Evolutionary conservation across 2,329 filamentous ascomycete species (phyloP).

Genomic region (Cryphonectria nitschkei): DNA sequence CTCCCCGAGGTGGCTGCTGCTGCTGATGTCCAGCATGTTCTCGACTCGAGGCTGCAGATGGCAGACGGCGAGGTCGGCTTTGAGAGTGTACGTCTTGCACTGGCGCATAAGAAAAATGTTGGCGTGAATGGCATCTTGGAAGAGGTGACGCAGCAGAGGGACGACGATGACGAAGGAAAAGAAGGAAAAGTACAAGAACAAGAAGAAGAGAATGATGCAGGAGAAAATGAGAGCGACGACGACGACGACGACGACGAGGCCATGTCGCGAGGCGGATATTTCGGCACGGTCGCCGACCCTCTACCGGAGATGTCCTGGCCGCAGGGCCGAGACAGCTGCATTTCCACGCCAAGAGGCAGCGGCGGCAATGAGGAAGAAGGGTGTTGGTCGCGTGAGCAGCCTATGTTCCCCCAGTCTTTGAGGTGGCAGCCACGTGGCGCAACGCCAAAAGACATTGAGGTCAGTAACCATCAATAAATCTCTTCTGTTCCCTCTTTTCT

Average conservation of each 20-base stretch:
- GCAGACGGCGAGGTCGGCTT: neutral
- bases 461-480: neutral
- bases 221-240: no score
- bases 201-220: neutral
- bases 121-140: neutral
- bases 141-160: neutral
- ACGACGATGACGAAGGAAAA: neutral
- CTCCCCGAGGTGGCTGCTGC: constrained; percentile 7
- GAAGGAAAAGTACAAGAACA: no score
- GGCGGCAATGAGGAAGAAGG: neutral
- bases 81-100: neutral
- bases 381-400: constrained; percentile 1
- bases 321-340: constrained; percentile 9
- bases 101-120: neutral
- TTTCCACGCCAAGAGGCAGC: constrained; percentile 2
- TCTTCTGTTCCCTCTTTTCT: neutral
- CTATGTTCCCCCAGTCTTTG: neutral
- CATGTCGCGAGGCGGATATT: constrained; percentile 15
- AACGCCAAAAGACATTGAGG: neutral
- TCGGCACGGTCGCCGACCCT: constrained; percentile 19
- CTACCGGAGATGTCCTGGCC: constrained; percentile 15
- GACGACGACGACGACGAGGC: constrained; percentile 2
- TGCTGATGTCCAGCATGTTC: neutral
- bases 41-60: neutral
- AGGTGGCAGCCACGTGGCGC: neutral